A percentile compares a stretch with the other conserved stretches of the same genome.
Evolutionary conservation across 2,329 filamentous ascomycete species (phyloP).

Genomic region (Colletotrichum liriopes): DNA sequence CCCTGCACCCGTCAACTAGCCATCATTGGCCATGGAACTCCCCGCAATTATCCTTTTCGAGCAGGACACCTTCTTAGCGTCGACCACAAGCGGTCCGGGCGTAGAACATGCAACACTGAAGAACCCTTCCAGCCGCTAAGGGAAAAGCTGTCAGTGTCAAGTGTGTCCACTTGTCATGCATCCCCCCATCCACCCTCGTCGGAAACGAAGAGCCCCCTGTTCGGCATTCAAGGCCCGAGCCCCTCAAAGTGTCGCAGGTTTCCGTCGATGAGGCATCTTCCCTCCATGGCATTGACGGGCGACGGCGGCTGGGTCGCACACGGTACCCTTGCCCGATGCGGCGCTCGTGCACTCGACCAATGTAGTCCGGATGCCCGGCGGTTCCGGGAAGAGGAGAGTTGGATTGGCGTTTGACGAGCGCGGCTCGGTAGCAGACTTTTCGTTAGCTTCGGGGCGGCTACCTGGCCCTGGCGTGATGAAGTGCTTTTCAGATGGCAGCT

Average conservation of each 20-base stretch:
- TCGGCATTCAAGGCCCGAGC: slow-evolving; percentile 20
- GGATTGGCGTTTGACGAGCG: slow-evolving; percentile 30
- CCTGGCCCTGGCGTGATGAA: neutral
- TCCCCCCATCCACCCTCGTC: neutral
- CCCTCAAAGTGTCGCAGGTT: slow-evolving; percentile 31
- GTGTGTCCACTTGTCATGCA: slow-evolving; percentile 12
- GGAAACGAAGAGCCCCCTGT: slow-evolving; percentile 16
- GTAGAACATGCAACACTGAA: slow-evolving; percentile 4
- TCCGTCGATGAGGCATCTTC: slow-evolving; percentile 29
- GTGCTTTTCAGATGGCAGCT: neutral
- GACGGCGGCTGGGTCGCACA: neutral
- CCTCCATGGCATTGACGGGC: slow-evolving; percentile 28
- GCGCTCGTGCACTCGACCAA: neutral
- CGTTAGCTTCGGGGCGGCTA: no score
- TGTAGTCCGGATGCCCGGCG: slow-evolving; percentile 11
- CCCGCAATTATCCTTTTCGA: slow-evolving; percentile 4
- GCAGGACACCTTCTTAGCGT: neutral
- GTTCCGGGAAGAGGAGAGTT: slow-evolving; percentile 17
- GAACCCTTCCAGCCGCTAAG: slow-evolving; percentile 14
- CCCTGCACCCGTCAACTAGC: neutral
- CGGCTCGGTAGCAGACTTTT: slow-evolving; percentile 19
- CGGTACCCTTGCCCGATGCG: neutral
- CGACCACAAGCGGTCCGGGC: slow-evolving; percentile 5
- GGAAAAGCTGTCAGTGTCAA: slow-evolving; percentile 16
- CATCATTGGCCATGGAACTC: neutral